Evolutionary conservation across 345 rosid species (phyloP), one percentile per base, ranked within the genome.

Genomic region (Arabis hirsuta): DNA sequence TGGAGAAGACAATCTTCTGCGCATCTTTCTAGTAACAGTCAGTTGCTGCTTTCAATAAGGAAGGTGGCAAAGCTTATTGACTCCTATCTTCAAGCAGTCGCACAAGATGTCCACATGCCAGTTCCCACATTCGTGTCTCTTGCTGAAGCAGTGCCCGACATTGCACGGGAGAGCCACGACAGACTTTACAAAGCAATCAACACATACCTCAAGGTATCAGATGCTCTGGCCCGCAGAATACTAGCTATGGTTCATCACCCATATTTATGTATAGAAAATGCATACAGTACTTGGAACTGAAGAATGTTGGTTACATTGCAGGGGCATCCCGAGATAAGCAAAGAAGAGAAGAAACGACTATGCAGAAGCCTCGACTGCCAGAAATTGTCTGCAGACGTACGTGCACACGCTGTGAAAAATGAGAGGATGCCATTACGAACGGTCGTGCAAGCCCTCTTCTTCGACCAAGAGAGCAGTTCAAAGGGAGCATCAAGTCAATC

Each of bases 381-480:
- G 78, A 96, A 92, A 73, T 80, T 96, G 71, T 88, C 99, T 9
- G 81, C 85, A 19, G 94, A 88, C 62, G 85, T 92, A 24, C 92
- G 99, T 0, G 83, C 97, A 1, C 99, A 90, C 13, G 99, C 98
- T 0, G 92, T 90, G 42, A 96, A 92, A 80, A 96, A 96, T 39
- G 99, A 92, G 81, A 82, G 96, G 65, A 83, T 96, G 27, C 99
- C 99, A 7, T 44, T 96, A 74, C 85, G 97, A 78, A 96, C 98
- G 2, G 98, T 96, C 2, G 99, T 96, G 58, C 99, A 88, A 73
- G 88, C 89, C 69, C 89, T 92, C 67, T 96, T 84, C 83, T 96
- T 88, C 29, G 99, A 96, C 16, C 98, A 88, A 65, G 97, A 92
- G 67, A 80, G 84, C 55, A 45, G 84, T 76, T 65, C 80, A 62